These are phyloP conservation scores for Acanthamoeba lenticulata DNA, from an alignment of 208 protist species.

Conservation along the genomic window DNA sequence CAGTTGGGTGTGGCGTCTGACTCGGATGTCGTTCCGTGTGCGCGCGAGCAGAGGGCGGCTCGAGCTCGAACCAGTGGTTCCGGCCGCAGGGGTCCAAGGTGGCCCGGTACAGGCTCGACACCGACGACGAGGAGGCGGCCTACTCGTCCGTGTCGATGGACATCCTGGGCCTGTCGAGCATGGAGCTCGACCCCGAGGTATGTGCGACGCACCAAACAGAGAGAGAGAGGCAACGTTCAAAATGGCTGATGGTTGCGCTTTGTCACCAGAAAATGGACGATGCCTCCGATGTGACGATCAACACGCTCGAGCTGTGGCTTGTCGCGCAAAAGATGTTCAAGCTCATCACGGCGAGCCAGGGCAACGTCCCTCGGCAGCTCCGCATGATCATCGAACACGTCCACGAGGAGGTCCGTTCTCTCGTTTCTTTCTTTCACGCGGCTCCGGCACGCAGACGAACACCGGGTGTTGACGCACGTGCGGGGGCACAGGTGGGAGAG, in stretches of 20 bases:
- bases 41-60: neutral
- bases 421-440: neutral
- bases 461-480: neutral
- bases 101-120: neutral
- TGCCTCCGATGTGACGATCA: neutral
- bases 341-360: neutral
- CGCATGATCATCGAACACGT: neutral
- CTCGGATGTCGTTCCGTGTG: too few relatives aligned
- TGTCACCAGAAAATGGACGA: neutral
- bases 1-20: too few relatives aligned
- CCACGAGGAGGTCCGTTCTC: constrained; percentile 5
- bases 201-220: neutral
- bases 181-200: constrained; percentile 12
- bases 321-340: constrained; percentile 48
- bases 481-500: neutral
- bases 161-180: neutral
- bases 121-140: neutral
- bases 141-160: constrained; percentile 4
- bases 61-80: neutral
- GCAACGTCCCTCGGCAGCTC: neutral
- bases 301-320: constrained; percentile 50
- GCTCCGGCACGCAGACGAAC: neutral
- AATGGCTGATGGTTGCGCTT: neutral
- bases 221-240: too few relatives aligned
- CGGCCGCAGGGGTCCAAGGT: neutral